phyloP scores from a whole-genome alignment of 768 basidiomycete species.

The Daedaleopsis sinensis region DNA sequence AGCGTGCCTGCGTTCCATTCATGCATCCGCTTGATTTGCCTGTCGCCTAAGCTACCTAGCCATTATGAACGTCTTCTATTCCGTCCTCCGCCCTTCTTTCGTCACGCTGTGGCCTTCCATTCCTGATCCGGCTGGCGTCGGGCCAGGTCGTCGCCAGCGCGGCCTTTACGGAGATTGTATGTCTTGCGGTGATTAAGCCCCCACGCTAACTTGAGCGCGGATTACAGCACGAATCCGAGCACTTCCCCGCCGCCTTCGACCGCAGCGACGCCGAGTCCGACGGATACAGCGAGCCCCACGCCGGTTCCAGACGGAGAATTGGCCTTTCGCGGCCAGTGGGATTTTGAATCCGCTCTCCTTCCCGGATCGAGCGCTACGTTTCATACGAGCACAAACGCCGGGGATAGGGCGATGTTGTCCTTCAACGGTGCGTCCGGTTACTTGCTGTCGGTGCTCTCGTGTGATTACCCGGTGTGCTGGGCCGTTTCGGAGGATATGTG shows the following conservation, averaged over 20 bases:
- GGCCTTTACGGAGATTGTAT: background rate
- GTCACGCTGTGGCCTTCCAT: background rate
- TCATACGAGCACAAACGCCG: conserved; percentile 40
- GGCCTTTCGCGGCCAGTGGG: conserved; percentile 61
- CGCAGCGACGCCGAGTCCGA: conserved; percentile 34
- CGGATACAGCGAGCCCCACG: conserved; percentile 34
- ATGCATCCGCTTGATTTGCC: background rate
- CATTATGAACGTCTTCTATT: background rate
- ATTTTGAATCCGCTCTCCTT: conserved; percentile 29
- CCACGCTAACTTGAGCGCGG: background rate
- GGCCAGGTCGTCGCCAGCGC: background rate
- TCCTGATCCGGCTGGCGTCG: background rate
- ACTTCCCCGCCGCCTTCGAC: background rate
- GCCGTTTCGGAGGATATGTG: background rate
- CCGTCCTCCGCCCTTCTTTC: background rate
- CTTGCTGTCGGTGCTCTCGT: background rate
- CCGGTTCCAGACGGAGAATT: conserved; percentile 48
- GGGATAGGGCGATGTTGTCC: conserved; percentile 45
- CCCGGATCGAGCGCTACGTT: conserved; percentile 28
- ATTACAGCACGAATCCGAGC: conserved; percentile 6
- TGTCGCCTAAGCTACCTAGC: conserved; percentile 1
- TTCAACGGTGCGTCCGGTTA: conserved; percentile 49
- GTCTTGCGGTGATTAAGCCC: background rate
- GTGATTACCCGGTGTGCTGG: background rate
- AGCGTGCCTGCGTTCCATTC: background rate